Evolutionary conservation across 768 basidiomycete species (phyloP).

Genomic region (Gyrodon lividus): DNA sequence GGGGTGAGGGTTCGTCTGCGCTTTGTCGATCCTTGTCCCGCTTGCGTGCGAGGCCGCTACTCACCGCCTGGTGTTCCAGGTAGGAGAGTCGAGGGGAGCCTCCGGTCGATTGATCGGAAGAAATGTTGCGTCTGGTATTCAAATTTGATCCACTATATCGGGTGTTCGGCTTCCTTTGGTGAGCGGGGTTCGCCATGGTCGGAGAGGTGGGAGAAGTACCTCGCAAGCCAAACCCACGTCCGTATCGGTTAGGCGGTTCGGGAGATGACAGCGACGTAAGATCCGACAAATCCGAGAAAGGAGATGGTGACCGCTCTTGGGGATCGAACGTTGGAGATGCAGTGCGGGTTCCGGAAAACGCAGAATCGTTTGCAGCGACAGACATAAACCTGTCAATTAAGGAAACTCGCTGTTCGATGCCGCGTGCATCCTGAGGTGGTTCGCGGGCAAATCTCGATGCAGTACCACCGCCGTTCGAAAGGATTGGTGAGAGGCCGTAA

Average conservation of each 20-base stretch:
- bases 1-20: slow-evolving; percentile 5
- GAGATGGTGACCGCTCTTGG: slow-evolving; percentile 18
- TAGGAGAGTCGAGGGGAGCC: slow-evolving; percentile 2
- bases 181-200: background rate
- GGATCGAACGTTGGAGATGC: slow-evolving; percentile 1
- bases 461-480: background rate
- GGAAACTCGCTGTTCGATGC: slow-evolving; percentile 17
- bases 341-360: background rate
- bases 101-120: slow-evolving; percentile 1
- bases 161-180: background rate
- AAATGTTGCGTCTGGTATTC: background rate
- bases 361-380: slow-evolving; percentile 18
- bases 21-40: slow-evolving; percentile 15
- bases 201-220: slow-evolving; percentile 23
- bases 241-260: slow-evolving; percentile 6
- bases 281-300: slow-evolving; percentile 28
- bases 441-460: background rate
- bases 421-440: slow-evolving; percentile 8
- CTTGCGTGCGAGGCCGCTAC: slow-evolving; percentile 12
- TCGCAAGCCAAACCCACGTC: slow-evolving; percentile 2
- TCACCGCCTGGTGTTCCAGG: slow-evolving; percentile 18
- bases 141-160: background rate
- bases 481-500: slow-evolving; percentile 5
- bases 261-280: slow-evolving; percentile 32
- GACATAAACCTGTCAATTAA: slow-evolving; percentile 30